Base-by-base conservation (phyloP, 1,139 yeast species). In the Waltiozyma sp. region DNA sequence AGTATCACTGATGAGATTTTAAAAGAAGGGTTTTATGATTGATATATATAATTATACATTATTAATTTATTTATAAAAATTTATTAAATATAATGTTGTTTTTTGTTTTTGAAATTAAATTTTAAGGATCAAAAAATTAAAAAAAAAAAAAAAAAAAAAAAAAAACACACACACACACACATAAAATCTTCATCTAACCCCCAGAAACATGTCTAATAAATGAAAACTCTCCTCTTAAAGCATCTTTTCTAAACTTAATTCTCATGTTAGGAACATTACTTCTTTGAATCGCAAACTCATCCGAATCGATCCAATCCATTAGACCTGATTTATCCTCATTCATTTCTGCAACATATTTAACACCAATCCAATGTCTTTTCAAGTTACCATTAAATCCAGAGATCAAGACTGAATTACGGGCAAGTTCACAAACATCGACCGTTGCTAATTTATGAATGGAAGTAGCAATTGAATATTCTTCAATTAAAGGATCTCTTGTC, bases 321-420 rank as follows among this genome's bases (percentile, higher is more conserved):
- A n/a, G n/a, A n/a, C n/a, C n/a, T n/a, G n/a, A n/a, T n/a, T n/a
- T n/a, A 18, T 8, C 34, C 43, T 2, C 41, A 41, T 26, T 41
- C 46, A n/a, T 21, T 34, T 43, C 46, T n/a, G 43, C 40, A 1
- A 36, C 40, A 26, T 53, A 53, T 21, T 45, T 34, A 2, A 51
- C 43, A 4, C 59, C 59, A n/a, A 55, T 52, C 59, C 59, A 55
- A 38, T 55, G 59, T 10, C 42, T 44, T 38, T 55, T 55, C 35
- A 50, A 37, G 2, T 38, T 40, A 1, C 49, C 49, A 37, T 55
- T 49, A 40, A 50, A 55, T 8, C 54, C 59, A 33, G 55, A 49
- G 7, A 51, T 50, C 35, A 55, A 35, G 3, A 55, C 57, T 18
- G 56, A 52, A 42, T 54, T 55, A 4, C 58, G 46, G 14, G 48